Base-by-base conservation (phyloP, 768 basidiomycete species). In the Lenzites betulinus region DNA sequence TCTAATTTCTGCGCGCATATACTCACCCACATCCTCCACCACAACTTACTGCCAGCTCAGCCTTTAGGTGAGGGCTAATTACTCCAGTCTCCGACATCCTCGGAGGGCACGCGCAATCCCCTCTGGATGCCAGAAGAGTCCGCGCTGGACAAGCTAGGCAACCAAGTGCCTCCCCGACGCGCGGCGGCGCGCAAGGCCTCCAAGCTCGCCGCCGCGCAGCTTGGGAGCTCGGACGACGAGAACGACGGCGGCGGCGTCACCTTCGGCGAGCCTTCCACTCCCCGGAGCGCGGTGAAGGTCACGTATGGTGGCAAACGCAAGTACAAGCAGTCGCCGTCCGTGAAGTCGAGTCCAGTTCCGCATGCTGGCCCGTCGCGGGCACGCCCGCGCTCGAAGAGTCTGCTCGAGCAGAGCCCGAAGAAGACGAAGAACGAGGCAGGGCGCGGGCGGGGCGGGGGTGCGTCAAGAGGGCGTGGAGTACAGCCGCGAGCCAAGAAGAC, bases 151-250 rank as follows among this genome's bases (percentile, higher is more conserved):
- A 39, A 15, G 23, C 25, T 38, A 15, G 23, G 44, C 11, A 22
- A 51, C 12, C 30, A 41, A 22, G 48, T 36, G 4, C 48, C 50
- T 7, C 59, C 65, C 23, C 63, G 63, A 15, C 68, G 70, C 26
- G 64, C 64, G 11, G 68, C 70, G 2, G 66, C 70, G 15, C 60
- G 54, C 25, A 66, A 55, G 36, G 66, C 70, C 12, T 58, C 65
- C 16, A 54, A 50, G 30, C 58, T 66, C 7, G 64, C 67, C 16
- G 68, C 68, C 13, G 65, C 67, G 53, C 70, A 71, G 59, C 60
- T 68, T 23, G 55, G 61, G 28, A 68, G 66, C 38, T 69, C 66
- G 8, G 67, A 66, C 13, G 56, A 33, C 26, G 70, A 66, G 23
- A 26, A 42, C 43, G 41, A 44, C 42, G 60, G 46, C n/a, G 60